Evolutionary conservation across 345 rosid species (phyloP).

Genomic region (Durio zibethinus): DNA sequence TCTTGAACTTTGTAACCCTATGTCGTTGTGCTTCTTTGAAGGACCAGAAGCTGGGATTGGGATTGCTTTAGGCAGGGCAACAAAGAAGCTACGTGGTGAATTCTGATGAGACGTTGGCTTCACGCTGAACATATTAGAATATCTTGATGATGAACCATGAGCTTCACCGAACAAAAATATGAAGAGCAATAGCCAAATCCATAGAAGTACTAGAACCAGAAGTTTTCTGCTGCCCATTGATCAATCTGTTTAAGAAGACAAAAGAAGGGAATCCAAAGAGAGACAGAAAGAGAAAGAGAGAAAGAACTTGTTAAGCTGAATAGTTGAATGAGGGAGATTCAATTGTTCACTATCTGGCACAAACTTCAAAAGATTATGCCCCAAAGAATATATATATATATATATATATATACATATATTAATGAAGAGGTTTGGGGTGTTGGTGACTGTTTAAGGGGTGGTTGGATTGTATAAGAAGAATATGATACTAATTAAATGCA

Average conservation of each 20-base stretch:
- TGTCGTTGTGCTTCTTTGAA: slow-evolving; percentile 14
- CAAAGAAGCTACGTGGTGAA: slow-evolving; percentile 1
- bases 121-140: slow-evolving; percentile 22
- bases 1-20: slow-evolving; percentile 8
- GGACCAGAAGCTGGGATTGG: slow-evolving; percentile 20
- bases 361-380: not conserved
- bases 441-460: not conserved
- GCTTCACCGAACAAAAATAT: slow-evolving; percentile 14
- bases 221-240: slow-evolving; percentile 31
- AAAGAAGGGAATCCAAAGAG: not conserved
- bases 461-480: slow-evolving; percentile 18
- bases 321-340: not conserved
- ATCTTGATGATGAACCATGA: slow-evolving; percentile 22
- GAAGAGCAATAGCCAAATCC: slow-evolving; percentile 12
- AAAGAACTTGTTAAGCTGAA: not conserved
- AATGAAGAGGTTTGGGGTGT: not conserved
- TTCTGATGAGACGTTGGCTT: slow-evolving; percentile 7
- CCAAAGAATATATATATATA: not conserved
- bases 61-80: slow-evolving; percentile 9
- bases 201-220: not conserved
- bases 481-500: slow-evolving; percentile 8
- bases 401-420: not conserved
- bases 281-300: not conserved
- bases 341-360: not conserved
- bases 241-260: not conserved